Conservation (phyloP, 495 filamentous ascomycete genomes). For the Penicillium flavigenum region DNA sequence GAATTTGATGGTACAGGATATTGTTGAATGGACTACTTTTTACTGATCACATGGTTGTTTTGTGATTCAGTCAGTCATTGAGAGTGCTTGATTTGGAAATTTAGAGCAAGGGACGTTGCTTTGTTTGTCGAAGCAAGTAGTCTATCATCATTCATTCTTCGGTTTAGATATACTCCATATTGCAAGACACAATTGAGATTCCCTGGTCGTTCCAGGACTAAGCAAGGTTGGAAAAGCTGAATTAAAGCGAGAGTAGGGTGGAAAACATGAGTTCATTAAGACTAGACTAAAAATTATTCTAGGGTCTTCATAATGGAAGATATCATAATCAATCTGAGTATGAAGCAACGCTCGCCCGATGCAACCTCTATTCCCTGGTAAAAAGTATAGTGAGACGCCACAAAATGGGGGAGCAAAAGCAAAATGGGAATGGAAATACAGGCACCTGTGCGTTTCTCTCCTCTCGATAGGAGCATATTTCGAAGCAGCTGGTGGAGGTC, state of each 20-base stretch:
- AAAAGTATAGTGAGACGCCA: not conserved
- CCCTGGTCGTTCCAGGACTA: constrained; percentile 46
- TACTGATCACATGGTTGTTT: not conserved
- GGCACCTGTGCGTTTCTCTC: not conserved
- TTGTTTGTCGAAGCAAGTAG: not conserved
- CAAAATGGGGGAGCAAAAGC: not conserved
- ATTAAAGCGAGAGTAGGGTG: constrained; percentile 46
- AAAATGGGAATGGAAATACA: not conserved
- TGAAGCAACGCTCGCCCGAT: not conserved
- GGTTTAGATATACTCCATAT: no score
- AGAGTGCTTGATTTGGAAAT: not conserved
- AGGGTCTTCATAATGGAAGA: not conserved
- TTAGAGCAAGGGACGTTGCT: not conserved
- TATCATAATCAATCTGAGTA: not conserved
- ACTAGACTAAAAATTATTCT: constrained; percentile 1
- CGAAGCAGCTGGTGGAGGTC: not conserved
- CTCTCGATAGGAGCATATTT: not conserved
- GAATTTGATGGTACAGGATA: not conserved
- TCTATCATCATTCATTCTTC: not conserved
- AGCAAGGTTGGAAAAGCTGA: constrained; percentile 55
- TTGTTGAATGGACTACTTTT: not conserved
- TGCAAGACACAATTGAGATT: no score
- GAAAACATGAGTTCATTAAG: not conserved
- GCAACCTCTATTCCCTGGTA: not conserved
- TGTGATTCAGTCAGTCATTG: not conserved